Evolutionary conservation across 495 filamentous ascomycete genomes (phyloP).

Genomic region (Acidiella bohemica): DNA sequence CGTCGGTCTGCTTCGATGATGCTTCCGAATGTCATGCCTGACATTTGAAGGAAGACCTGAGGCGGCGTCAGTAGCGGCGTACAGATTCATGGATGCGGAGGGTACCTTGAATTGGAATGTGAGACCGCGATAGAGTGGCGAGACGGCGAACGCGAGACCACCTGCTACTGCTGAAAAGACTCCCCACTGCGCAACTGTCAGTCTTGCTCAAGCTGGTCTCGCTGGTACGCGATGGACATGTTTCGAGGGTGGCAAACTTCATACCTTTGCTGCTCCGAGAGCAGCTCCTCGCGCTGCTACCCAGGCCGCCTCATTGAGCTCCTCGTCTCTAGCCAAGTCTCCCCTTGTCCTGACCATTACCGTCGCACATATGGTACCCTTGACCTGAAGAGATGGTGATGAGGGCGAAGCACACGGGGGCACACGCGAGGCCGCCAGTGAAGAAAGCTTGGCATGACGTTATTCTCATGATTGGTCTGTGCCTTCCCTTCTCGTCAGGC

Average conservation of each 20-base stretch:
- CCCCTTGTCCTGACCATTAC: constrained; percentile 26
- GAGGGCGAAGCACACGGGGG: too few relatives aligned
- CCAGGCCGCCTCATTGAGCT: constrained; percentile 47
- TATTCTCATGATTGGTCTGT: too few relatives aligned
- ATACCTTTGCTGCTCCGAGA: constrained; percentile 45
- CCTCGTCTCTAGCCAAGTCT: constrained; percentile 36
- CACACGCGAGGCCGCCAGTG: too few relatives aligned
- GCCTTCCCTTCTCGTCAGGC: too few relatives aligned
- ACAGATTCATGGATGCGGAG: too few relatives aligned
- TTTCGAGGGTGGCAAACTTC: neutral
- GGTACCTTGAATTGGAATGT: constrained; percentile 85
- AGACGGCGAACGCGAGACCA: constrained; percentile 41
- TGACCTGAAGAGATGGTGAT: too few relatives aligned
- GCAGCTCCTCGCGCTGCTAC: constrained; percentile 48
- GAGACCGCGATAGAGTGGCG: constrained; percentile 65
- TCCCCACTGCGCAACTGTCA: constrained; percentile 42
- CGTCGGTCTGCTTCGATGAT: constrained; percentile 72
- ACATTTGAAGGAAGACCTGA: constrained; percentile 60
- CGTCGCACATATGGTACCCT: too few relatives aligned
- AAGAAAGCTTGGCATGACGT: too few relatives aligned
- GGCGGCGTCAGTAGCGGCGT: constrained; percentile 29
- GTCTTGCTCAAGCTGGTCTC: neutral
- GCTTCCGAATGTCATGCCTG: constrained; percentile 70
- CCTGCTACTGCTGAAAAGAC: constrained; percentile 42
- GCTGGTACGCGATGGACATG: neutral